These are phyloP conservation scores for Aspergillus sp. DNA, from an alignment of 2,329 filamentous ascomycete genomes.

Conservation along the genomic window DNA sequence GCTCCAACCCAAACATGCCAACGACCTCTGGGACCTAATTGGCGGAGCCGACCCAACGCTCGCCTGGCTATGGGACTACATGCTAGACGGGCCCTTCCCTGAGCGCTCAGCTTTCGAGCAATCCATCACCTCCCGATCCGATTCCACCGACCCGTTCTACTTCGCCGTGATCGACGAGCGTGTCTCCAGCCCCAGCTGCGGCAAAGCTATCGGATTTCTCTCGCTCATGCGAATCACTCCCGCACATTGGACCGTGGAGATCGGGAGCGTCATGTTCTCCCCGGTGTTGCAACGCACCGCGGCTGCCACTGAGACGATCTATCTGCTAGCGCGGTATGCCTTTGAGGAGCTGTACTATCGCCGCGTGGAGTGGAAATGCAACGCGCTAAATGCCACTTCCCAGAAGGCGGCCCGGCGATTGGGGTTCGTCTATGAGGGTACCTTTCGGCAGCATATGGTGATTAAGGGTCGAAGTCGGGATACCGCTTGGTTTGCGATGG, in stretches of 20 bases:
- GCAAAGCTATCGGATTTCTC: constrained; percentile 47
- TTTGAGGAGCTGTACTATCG: constrained; percentile 59
- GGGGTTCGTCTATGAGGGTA: constrained; percentile 62
- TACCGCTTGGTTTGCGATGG: constrained; percentile 62
- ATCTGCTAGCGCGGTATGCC: constrained; percentile 56
- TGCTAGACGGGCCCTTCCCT: constrained; percentile 40
- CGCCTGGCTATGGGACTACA: constrained; percentile 46
- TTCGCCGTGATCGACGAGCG: constrained; percentile 49
- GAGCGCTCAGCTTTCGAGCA: constrained; percentile 33
- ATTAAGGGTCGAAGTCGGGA: constrained; percentile 60
- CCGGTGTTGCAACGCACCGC: constrained; percentile 55
- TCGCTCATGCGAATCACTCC: constrained; percentile 52
- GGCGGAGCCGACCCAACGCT: constrained; percentile 26
- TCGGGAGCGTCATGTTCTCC: constrained; percentile 59
- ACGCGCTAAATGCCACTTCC: constrained; percentile 58
- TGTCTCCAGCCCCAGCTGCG: constrained; percentile 21
- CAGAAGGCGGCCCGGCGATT: constrained; percentile 57
- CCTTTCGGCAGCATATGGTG: constrained; percentile 64
- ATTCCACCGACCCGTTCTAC: constrained; percentile 43
- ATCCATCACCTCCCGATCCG: constrained; percentile 26
- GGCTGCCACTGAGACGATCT: constrained; percentile 60
- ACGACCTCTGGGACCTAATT: constrained; percentile 32
- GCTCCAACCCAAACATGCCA: constrained; percentile 25
- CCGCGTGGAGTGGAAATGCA: constrained; percentile 67
- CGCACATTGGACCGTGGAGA: constrained; percentile 55